Base-by-base conservation (phyloP, 1,284 basidiomycete genomes). In the Boletus mariae region DNA sequence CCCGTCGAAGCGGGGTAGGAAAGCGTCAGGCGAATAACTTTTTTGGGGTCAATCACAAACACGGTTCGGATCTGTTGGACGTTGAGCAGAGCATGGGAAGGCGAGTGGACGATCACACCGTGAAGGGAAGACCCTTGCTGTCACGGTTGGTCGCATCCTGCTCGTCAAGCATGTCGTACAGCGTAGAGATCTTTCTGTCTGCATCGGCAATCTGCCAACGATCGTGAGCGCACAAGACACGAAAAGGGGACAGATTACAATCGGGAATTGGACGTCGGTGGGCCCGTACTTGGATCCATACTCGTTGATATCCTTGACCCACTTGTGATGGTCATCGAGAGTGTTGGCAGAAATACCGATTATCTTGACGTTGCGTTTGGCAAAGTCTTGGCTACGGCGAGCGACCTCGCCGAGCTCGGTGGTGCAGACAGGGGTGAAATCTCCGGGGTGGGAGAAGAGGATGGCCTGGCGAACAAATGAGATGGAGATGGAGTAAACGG, bases 361-460 rank as follows among this genome's bases (percentile, higher is more conserved):
- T 64, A 94, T 81, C 76, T 99, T 98, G 65, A 98, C 94, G 58
- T 86, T 85, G 57, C 96, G 90, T 66, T 85, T 84, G 23, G 71
- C 77, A 71, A 98, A 99, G 71, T 98, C 94, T 15, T 77, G 75
- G n/a, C 82, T 79, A 57, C 90, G 85, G 62, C 91, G 86, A 40
- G 96, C 90, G 32, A 98, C 94, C 68, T 97, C 95, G 51, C 92
- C 94, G 48, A 99, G 87, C 78, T 99, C 97, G 48, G 97, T 99
- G 46, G 97, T 93, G 79, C 93, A 96, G 50, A 95, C 85, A 45
- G 88, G 88, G 25, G 87, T 89, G 67, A 87, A 87, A 68, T 90
- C 85, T 23, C 90, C 95, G 1, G 95, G 96, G 73, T 98, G 96
- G 35, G 90, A 94, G 80, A 97, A 97, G 55, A 97, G 77, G 67